Evolutionary conservation across 768 basidiomycete genomes (phyloP), one percentile per base, ranked within the genome.

Genomic region (Mycena epipterygia): DNA sequence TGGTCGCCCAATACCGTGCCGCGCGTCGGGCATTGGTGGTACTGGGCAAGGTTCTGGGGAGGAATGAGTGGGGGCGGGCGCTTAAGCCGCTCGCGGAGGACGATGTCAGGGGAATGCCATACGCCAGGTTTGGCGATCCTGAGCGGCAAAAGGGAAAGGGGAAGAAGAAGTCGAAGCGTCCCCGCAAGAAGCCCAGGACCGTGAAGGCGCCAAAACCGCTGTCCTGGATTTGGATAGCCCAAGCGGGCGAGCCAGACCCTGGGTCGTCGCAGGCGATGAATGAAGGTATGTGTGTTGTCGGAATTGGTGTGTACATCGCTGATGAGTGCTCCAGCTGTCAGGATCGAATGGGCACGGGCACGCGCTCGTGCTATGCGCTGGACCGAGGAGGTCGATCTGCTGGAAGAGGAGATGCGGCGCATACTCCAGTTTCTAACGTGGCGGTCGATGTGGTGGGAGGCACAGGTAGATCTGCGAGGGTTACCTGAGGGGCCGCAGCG

Each of bases 331-430:
- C 32, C 51, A 58, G 73, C 71, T 0, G 29, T 74, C 19, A 53
- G 73, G 13, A 70, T 79, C 33, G 76, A 78, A 30, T 79, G 77
- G 76, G 72, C 73, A 23, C 75, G 73, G 59, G 25, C 75, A 1
- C 71, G 68, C 6, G 76, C 77, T 2, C 61, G 76, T 13, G 58
- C 67, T 5, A 30, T 63, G 52, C 63, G 75, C 7, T 79, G 77
- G 77, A 19, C 27, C 1, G 77, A 79, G 37, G 78, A 79, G 58
- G 60, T 75, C 11, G 62, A 70, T 27, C 70, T 78, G 4, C 53
- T 78, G n/a, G 62, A 74, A 46, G 76, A 76, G 57, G 79, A 80
- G 70, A 79, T 79, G 78, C 46, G 73, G 0, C 72, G 77, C 0
- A 65, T 75, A 5, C 11, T 68, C 11, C 59, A 29, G 23, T 81